Percentiles rank a stretch among this genome's conserved stretches.
Evolutionary conservation across 1,284 basidiomycete genomes (phyloP).

Genomic region (Malassezia arunalokei): DNA sequence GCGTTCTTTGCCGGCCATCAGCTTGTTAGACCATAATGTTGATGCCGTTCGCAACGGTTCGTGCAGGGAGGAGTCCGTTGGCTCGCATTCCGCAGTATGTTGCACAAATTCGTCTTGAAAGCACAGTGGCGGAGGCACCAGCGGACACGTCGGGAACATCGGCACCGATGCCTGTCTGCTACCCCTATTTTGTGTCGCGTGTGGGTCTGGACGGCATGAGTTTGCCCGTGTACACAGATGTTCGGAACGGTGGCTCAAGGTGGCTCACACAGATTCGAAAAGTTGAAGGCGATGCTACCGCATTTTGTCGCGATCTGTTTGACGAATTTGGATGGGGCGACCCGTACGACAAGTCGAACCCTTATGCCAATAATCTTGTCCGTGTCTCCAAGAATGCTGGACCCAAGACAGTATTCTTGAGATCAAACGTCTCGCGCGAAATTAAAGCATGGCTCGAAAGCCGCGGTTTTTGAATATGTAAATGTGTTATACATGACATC

Average conservation of each 20-base stretch:
- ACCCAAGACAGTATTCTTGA: conserved; percentile 6
- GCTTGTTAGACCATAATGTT: too few species aligned
- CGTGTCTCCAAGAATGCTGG: conserved; percentile 3
- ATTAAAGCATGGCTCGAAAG: conserved; percentile 13
- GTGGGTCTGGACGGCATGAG: conserved; percentile 21
- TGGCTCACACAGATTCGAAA: conserved; percentile 27
- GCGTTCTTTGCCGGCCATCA: too few species aligned
- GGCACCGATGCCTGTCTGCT: conserved; percentile 7
- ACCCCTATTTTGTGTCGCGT: conserved; percentile 31
- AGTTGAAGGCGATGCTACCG: conserved; percentile 23
- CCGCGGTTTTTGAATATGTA: conserved; percentile 10
- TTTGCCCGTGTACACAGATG: conserved; percentile 30
- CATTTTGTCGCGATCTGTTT: conserved; percentile 13
- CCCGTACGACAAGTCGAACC: conserved; percentile 8
- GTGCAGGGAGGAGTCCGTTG: too few species aligned
- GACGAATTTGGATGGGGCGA: conserved; percentile 16
- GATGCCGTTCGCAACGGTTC: too few species aligned
- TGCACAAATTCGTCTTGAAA: background rate
- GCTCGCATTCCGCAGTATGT: background rate
- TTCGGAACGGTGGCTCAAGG: conserved; percentile 22
- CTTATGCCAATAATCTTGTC: background rate
- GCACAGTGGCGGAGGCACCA: background rate
- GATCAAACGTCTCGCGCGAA: conserved; percentile 8
- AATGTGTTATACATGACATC: background rate
- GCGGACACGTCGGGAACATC: background rate